Base-by-base conservation (phyloP, 2,329 filamentous ascomycete genomes). In the Grosmannia clavigera region DNA sequence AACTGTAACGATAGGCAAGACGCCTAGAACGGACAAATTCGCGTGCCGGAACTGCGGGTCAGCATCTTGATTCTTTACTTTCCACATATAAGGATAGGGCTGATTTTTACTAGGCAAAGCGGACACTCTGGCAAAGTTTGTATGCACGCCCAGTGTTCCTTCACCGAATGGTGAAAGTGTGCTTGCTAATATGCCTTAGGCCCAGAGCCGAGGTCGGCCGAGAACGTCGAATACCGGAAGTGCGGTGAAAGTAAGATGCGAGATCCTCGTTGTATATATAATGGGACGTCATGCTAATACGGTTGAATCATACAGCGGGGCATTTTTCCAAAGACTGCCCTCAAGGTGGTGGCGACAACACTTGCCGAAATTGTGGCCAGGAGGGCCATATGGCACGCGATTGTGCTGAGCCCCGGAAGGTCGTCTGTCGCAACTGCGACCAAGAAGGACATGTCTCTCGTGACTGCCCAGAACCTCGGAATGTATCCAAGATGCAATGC, bases 1-100 rank as follows among this genome's bases (percentile, higher is more conserved):
- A 27, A 51, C 48, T 12, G 25, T 25, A 4, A 12, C 27, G 5
- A 46, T 52, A 83, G 82, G 83, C 66, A 77, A 81, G 4, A 71
- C 75, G n/a, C 80, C 82, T 29, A 81, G 86, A 57, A 72, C 82
- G 35, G 81, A 87, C 73, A 83, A 76, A 60, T 84, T 80, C 64
- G 83, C 82, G 9, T 88, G 86, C 78, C 82, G 79, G 69, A 88
- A 88, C 68, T 88, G 85, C 74, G 81, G 80, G 76, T 78, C 65
- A 61, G 71, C 69, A 27, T 31, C 33, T 35, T 35, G 1, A 1
- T 48, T 27, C 33, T 10, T n/a, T n/a, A 6, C 12, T 54, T 29
- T 27, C 65, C 53, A 62, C 64, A 40, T 10, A 33, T 12, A n/a
- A 5, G 9, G 22, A 38, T 22, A 10, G 19, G 12, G 29, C 29